Evolutionary conservation across 495 filamentous ascomycete species (phyloP).

Genomic region (Xylaria venustula): DNA sequence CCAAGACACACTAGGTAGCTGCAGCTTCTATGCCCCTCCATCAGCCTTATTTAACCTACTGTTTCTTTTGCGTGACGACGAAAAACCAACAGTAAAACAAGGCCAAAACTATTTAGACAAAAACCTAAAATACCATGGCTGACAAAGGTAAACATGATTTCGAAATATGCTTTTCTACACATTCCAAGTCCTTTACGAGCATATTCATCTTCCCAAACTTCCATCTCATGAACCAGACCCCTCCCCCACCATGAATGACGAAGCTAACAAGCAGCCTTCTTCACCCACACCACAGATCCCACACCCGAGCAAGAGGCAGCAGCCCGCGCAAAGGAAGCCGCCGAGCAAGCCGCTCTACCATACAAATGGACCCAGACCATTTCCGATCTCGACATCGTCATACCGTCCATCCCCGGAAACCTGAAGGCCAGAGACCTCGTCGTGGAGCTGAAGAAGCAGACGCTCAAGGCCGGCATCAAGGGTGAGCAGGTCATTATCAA

Average conservation of each 20-base stretch:
- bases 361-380: constrained; percentile 99
- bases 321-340: constrained; percentile 72
- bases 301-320: constrained; percentile 64
- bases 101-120: not conserved
- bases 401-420: constrained; percentile 68
- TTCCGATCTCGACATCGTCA: constrained; percentile 77
- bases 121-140: not conserved
- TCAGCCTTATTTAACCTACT: not conserved
- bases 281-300: constrained; percentile 38
- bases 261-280: constrained; percentile 28
- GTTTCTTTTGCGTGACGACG: not conserved
- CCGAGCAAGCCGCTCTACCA: constrained; percentile 86
- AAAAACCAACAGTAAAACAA: not conserved
- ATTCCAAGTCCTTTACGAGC: no score
- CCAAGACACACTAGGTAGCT: not conserved
- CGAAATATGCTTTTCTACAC: not conserved
- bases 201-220: no score
- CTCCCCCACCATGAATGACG: not conserved
- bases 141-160: constrained; percentile 7
- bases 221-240: no score
- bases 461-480: constrained; percentile 79
- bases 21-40: constrained; percentile 11
- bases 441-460: constrained; percentile 77
- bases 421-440: constrained; percentile 82
- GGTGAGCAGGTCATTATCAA: constrained; percentile 84